Conservation (phyloP, 139 green algal species). For the Chlamydomonas sp. region DNA sequence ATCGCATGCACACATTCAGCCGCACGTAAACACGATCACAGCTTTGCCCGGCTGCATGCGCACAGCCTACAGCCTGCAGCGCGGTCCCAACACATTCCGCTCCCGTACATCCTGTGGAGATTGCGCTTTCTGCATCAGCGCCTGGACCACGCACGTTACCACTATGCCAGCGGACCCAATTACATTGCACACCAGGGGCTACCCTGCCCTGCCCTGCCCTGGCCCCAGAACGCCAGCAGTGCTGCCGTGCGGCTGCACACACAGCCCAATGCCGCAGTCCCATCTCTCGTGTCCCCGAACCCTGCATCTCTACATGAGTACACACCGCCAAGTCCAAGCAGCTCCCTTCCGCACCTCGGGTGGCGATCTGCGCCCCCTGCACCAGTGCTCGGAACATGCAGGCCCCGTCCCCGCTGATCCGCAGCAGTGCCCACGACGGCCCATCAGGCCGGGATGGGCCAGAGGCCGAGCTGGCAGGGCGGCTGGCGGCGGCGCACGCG, state of each 20-base stretch:
- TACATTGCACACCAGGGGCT: too few species aligned
- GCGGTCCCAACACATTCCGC: neutral
- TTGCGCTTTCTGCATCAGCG: too few species aligned
- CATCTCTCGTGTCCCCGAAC: too few species aligned
- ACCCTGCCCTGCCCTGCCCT: neutral
- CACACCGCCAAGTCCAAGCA: neutral
- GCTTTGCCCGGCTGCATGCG: neutral
- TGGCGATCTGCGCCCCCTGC: conserved; percentile 42
- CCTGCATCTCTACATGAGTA: neutral
- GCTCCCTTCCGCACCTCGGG: neutral
- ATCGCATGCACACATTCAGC: neutral
- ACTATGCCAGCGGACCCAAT: too few species aligned
- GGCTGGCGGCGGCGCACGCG: too few species aligned
- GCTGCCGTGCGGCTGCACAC: neutral
- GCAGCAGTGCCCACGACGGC: neutral
- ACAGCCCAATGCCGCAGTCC: neutral
- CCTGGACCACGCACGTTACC: too few species aligned
- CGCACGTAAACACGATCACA: neutral
- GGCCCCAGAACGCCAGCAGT: neutral
- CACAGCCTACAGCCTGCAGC: neutral
- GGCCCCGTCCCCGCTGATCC: conserved; percentile 44
- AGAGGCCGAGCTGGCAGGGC: too few species aligned
- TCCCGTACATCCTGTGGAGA: neutral
- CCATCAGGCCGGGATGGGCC: too few species aligned
- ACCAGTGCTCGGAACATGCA: conserved; percentile 55